phyloP scores from a whole-genome alignment of 1,284 basidiomycete species.

The Sutorius eximius region DNA sequence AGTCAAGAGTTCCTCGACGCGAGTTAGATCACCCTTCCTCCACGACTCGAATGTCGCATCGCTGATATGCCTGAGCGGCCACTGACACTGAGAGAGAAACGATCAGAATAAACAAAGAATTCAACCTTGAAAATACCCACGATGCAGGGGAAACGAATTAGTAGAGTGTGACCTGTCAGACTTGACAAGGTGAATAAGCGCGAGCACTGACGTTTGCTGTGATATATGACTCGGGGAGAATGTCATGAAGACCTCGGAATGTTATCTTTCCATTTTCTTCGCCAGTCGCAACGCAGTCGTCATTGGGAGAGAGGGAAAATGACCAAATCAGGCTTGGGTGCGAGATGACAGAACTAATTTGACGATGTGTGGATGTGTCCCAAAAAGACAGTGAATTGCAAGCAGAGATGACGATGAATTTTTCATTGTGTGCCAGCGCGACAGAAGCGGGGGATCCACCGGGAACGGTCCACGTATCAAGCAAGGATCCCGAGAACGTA shows the following conservation, averaged over 20 bases:
- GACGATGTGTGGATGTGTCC: not conserved
- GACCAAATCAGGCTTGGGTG: not conserved
- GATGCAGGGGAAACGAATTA: too few relatives aligned
- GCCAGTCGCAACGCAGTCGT: not conserved
- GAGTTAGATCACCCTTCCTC: not conserved
- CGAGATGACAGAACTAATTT: not conserved
- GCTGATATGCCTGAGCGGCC: too few relatives aligned
- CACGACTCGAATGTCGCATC: too few relatives aligned
- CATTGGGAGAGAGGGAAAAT: not conserved
- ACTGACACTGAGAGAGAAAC: not conserved
- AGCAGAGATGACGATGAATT: not conserved
- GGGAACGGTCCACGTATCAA: too few relatives aligned
- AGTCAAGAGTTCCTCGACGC: not conserved
- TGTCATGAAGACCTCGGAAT: not conserved
- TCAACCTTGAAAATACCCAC: not conserved
- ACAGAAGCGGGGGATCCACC: too few relatives aligned
- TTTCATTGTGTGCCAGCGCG: not conserved
- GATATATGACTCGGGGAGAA: constrained; percentile 1
- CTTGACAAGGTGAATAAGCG: too few relatives aligned
- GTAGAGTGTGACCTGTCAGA: too few relatives aligned
- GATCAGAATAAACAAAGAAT: not conserved
- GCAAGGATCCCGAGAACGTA: too few relatives aligned
- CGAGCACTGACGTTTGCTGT: not conserved
- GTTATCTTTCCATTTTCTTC: not conserved
- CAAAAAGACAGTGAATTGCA: constrained; percentile 1